phyloP scores from a whole-genome alignment of 768 basidiomycete genomes.

The Tricholoma flavovirens region DNA sequence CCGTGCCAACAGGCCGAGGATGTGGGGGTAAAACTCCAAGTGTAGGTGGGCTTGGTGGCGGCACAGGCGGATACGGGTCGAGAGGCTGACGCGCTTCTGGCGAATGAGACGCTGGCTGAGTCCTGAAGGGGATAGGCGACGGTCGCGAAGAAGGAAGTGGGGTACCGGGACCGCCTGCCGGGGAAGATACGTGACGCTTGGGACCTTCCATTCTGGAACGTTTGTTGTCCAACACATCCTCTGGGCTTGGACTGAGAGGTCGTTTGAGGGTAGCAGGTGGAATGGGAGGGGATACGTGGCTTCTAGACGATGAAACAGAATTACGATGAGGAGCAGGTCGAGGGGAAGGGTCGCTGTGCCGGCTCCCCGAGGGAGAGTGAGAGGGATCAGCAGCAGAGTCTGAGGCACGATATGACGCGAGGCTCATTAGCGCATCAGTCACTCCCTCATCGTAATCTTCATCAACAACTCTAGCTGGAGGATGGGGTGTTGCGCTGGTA shows the following conservation, averaged over 20 bases:
- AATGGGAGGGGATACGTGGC: slow-evolving; percentile 57
- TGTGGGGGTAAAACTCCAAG: slow-evolving; percentile 66
- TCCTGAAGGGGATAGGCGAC: slow-evolving; percentile 70
- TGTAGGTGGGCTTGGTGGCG: slow-evolving; percentile 47
- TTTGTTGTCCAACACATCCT: slow-evolving; percentile 52
- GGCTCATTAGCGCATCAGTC: slow-evolving; percentile 75
- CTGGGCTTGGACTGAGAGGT: slow-evolving; percentile 60
- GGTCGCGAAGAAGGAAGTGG: slow-evolving; percentile 58
- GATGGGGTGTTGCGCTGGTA: slow-evolving; percentile 51
- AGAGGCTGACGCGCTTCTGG: slow-evolving; percentile 54
- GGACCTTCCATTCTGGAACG: slow-evolving; percentile 54
- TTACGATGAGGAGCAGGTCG: slow-evolving; percentile 53
- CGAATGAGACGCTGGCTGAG: slow-evolving; percentile 63
- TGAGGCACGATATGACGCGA: slow-evolving; percentile 41
- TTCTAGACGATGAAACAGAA: slow-evolving; percentile 61
- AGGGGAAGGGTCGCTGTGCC: slow-evolving; percentile 45
- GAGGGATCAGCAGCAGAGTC: slow-evolving; percentile 30
- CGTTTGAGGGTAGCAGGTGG: slow-evolving; percentile 51
- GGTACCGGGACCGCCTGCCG: slow-evolving; percentile 42
- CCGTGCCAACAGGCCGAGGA: slow-evolving; percentile 59
- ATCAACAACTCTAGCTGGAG: slow-evolving; percentile 68
- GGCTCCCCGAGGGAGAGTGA: slow-evolving; percentile 55
- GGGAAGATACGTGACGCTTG: slow-evolving; percentile 49
- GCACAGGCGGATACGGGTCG: slow-evolving; percentile 34
- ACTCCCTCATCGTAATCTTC: slow-evolving; percentile 92